Evolutionary conservation across 2,329 filamentous ascomycete genomes (phyloP), one percentile per base, ranked within the genome.

Genomic region (Diaporthe eres): DNA sequence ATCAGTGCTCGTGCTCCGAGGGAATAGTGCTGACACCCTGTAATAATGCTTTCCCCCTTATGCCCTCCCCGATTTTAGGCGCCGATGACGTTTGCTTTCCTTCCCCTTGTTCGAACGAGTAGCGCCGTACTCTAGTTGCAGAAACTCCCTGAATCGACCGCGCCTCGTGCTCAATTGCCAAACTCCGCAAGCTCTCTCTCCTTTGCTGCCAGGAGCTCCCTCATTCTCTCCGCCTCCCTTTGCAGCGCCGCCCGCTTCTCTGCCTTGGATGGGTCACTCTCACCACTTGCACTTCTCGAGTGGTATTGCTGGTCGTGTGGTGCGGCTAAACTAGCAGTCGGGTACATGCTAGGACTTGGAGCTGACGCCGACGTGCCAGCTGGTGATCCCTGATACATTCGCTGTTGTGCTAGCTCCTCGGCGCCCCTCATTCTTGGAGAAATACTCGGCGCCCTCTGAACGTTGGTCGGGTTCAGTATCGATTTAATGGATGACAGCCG

Each of bases 401-500:
- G 79, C 4, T 83, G 81, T 74, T 86, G 87, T n/a, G 86, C 83
- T 10, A 79, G 71, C 67, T 86, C 84, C 81, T 81, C 37, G 31
- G 77, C 68, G 63, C 75, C 77, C 37, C 78, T 79, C 65, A 63
- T 57, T 8, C 70, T 75, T 19, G 65, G 65, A 31, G 71, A 78
- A 78, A 55, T 75, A 74, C 57, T 76, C 80, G 63, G 79, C 78
- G 68, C 77, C 80, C 37, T 60, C 34, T 72, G 34, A 6, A 79
- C 80, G 5, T 77, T 74, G 7, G 83, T 81, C 3, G 91, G 91
- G 77, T 95, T 95, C 17, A 96, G 85, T 60, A 95, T 93, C 7
- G 93, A 94, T 78, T 92, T 94, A 77, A 95, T 95, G 4, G 93
- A 94, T 25, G 92, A 94, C 5, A 95, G 84, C 19, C 94, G 91